Evolutionary conservation across 805 yeast genomes (phyloP).

Genomic region (Spathaspora arborariae): DNA sequence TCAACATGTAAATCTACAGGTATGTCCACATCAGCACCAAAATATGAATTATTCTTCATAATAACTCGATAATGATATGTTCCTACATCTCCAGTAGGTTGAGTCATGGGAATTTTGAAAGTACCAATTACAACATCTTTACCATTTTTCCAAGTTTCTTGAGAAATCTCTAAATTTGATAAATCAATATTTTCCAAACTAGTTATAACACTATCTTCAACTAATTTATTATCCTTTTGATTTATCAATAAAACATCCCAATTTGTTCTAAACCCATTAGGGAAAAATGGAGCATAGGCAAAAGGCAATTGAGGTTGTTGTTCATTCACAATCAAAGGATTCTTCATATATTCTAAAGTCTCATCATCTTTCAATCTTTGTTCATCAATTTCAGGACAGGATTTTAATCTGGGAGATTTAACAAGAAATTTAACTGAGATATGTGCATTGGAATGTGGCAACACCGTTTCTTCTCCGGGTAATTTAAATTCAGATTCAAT

Average conservation of each 20-base stretch:
- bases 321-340: constrained; percentile 65
- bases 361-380: constrained; percentile 50
- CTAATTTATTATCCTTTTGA: constrained; percentile 77
- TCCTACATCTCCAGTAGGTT: constrained; percentile 67
- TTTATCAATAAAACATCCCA: constrained; percentile 71
- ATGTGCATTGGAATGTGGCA: constrained; percentile 65
- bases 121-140: constrained; percentile 55
- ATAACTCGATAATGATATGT: constrained; percentile 64
- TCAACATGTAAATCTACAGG: constrained; percentile 66
- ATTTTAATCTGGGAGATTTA: constrained; percentile 67
- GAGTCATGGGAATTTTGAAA: constrained; percentile 67
- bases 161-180: constrained; percentile 51
- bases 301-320: constrained; percentile 67
- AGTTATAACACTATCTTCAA: constrained; percentile 57
- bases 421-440: constrained; percentile 71
- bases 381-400: constrained; percentile 44
- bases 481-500: constrained; percentile 73
- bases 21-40: constrained; percentile 75
- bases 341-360: constrained; percentile 60
- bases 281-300: constrained; percentile 76
- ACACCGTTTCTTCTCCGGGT: constrained; percentile 81
- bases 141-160: constrained; percentile 49
- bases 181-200: constrained; percentile 49
- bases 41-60: constrained; percentile 70
- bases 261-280: constrained; percentile 41